Evolutionary conservation across 2,329 filamentous ascomycete genomes (phyloP), one percentile per base, ranked within the genome.

Genomic region (Dissoconium aciculare): DNA sequence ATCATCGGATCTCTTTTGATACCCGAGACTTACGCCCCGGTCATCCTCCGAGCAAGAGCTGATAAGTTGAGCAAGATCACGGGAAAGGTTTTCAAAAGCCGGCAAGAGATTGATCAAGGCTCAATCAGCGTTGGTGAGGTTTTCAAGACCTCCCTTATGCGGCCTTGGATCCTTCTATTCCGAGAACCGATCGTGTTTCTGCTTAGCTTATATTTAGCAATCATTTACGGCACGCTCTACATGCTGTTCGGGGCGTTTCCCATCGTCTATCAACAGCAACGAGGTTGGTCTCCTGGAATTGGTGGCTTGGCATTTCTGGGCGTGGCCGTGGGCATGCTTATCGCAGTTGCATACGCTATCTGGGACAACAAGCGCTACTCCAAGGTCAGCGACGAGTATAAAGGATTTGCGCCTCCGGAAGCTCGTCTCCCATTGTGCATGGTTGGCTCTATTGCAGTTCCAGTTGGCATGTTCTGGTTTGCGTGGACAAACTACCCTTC

Each of bases 221-320:
- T 68, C 23, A 47, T 66, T 21, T 65, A 63, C 38, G 49, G 57
- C 12, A 61, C 58, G 4, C 48, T 62, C 0, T 63, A 62, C 45
- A 58, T 60, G 55, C 50, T 61, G 11, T 62, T 63, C 41, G 54
- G 54, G 11, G 59, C 59, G 9, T 63, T 57, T 42, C 59, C 59
- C 1, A 61, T 79, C 43, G 73, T 81, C 25, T 81, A 73, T 51
- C 64, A 74, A 44, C 43, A 63, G 36, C 42, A 57, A 19, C 66
- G 72, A 28, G 67, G 67, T 27, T 78, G 72, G 69, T 62, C 58
- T 11, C 50, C 62, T 15, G 70, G 70, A 17, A 58, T 73, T 19
- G 67, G 70, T 16, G 72, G 74, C 12, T 59, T 78, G 3, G 63
- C 78, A 1, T 80, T 82, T 52, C 50, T 81, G 14, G 77, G 78